phyloP scores from a whole-genome alignment of 2,329 filamentous ascomycete species.

The Scytalidium lignicola region DNA sequence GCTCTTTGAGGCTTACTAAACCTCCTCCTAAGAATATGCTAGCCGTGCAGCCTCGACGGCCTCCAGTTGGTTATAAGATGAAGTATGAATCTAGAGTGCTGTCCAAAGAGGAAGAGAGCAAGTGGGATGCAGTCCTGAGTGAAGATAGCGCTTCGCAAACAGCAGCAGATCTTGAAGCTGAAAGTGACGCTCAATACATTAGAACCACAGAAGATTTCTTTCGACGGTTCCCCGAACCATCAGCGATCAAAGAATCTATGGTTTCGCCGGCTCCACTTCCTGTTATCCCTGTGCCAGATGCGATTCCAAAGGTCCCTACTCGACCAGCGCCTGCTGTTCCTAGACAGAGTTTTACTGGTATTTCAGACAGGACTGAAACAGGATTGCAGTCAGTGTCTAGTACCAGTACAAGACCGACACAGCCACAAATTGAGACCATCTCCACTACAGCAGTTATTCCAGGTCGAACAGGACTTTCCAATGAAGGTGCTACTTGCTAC shows the following conservation, averaged over 20 bases:
- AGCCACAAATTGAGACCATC: constrained; percentile 26
- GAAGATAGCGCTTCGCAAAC: constrained; percentile 46
- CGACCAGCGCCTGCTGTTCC: constrained; percentile 49
- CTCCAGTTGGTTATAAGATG: constrained; percentile 26
- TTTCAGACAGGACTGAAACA: constrained; percentile 50
- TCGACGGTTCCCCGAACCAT: constrained; percentile 70
- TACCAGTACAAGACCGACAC: constrained; percentile 26
- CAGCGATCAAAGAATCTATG: constrained; percentile 58
- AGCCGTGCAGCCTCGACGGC: constrained; percentile 27
- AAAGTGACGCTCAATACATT: constrained; percentile 50
- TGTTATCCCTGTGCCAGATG: constrained; percentile 9
- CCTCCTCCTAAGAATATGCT: constrained; percentile 47
- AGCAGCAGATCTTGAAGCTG: constrained; percentile 35
- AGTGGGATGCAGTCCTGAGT: constrained; percentile 73
- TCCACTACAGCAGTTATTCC: constrained; percentile 40
- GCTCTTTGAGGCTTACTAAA: constrained; percentile 31
- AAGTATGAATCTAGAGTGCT: constrained; percentile 59
- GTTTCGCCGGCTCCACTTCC: constrained; percentile 26
- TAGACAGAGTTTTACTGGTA: constrained; percentile 71
- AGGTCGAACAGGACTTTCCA: constrained; percentile 69
- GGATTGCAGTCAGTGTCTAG: constrained; percentile 33
- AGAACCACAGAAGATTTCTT: constrained; percentile 80
- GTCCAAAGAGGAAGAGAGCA: constrained; percentile 72
- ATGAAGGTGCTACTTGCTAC: constrained; percentile 82
- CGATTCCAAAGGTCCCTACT: constrained; percentile 28